phyloP scores from a whole-genome alignment of 139 green algal genomes.

The Haematococcus lacustris region DNA sequence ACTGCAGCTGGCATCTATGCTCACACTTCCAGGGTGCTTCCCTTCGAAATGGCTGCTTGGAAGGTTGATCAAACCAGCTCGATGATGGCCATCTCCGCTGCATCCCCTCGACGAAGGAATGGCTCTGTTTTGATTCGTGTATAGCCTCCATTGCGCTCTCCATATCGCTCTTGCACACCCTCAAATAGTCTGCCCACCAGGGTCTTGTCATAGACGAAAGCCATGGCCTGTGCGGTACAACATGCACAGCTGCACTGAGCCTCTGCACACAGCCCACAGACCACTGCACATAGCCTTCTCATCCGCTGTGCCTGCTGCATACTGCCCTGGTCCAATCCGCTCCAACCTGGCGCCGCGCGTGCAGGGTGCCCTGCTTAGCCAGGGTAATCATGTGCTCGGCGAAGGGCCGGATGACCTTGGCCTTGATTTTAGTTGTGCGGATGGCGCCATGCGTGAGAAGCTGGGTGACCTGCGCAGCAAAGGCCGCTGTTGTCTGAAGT shows the following conservation, averaged over 20 bases:
- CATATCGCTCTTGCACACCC: slow-evolving; percentile 73
- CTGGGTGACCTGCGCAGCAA: slow-evolving; percentile 59
- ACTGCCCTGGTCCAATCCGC: not conserved
- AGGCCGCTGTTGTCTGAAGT: not conserved
- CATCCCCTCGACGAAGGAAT: slow-evolving; percentile 69
- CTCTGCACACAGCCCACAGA: no score
- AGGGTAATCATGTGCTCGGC: slow-evolving; percentile 98
- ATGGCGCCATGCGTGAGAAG: slow-evolving; percentile 88
- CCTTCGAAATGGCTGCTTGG: no score
- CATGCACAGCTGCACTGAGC: no score
- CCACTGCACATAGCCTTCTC: no score
- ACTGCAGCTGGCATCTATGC: no score
- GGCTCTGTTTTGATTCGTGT: slow-evolving; percentile 69
- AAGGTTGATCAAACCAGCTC: slow-evolving; percentile 80
- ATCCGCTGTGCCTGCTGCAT: not conserved
- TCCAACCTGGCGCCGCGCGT: slow-evolving; percentile 66
- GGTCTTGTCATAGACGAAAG: slow-evolving; percentile 88
- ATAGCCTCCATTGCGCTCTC: slow-evolving; percentile 84
- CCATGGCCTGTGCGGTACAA: slow-evolving; percentile 57
- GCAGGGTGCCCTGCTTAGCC: slow-evolving; percentile 85
- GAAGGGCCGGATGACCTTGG: slow-evolving; percentile 89
- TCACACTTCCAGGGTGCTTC: no score
- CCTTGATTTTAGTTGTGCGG: slow-evolving; percentile 85
- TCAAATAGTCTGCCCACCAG: slow-evolving; percentile 86
- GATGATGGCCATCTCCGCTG: slow-evolving; percentile 90